phyloP scores from a whole-genome alignment of 257 asterid genomes.

The Sherardia arvensis region DNA sequence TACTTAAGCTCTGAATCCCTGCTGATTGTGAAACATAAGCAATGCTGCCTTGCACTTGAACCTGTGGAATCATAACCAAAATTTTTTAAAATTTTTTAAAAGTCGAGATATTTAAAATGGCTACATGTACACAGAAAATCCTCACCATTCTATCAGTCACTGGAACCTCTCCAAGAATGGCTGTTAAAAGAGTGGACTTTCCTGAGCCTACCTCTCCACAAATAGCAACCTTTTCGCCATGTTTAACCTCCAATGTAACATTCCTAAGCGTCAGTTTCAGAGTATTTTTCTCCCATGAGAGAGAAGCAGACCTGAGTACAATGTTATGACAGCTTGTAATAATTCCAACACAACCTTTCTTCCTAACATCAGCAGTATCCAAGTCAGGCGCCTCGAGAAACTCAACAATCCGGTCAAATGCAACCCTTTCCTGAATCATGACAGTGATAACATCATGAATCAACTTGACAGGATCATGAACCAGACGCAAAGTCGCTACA shows the following conservation, averaged over 20 bases:
- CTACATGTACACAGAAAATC: slow-evolving; percentile 7
- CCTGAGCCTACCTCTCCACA: no score
- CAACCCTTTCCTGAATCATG: slow-evolving; percentile 82
- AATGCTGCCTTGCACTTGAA: slow-evolving; percentile 57
- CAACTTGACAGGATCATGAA: slow-evolving; percentile 77
- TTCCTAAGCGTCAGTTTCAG: slow-evolving; percentile 43
- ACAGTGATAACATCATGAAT: slow-evolving; percentile 87
- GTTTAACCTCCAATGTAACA: slow-evolving; percentile 38
- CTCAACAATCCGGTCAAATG: slow-evolving; percentile 55
- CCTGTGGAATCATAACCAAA: slow-evolving; percentile 25
- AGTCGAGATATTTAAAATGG: background rate
- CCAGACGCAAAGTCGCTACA: slow-evolving; percentile 80
- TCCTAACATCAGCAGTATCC: slow-evolving; percentile 33
- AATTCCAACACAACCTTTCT: slow-evolving; percentile 15
- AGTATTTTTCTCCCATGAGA: slow-evolving; percentile 68
- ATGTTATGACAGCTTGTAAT: slow-evolving; percentile 24
- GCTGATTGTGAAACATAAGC: slow-evolving; percentile 95
- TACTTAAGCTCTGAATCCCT: slow-evolving; percentile 97
- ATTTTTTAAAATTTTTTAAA: no score
- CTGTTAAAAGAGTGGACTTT: no score
- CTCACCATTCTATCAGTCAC: no score
- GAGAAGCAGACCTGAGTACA: slow-evolving; percentile 41
- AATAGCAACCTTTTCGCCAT: slow-evolving; percentile 74
- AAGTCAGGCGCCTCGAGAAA: slow-evolving; percentile 79
- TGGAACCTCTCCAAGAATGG: no score